Evolutionary conservation across 192 early-diverging fungal genomes (phyloP), one percentile per base, ranked within the genome.

Genomic region (Podila epicladia): DNA sequence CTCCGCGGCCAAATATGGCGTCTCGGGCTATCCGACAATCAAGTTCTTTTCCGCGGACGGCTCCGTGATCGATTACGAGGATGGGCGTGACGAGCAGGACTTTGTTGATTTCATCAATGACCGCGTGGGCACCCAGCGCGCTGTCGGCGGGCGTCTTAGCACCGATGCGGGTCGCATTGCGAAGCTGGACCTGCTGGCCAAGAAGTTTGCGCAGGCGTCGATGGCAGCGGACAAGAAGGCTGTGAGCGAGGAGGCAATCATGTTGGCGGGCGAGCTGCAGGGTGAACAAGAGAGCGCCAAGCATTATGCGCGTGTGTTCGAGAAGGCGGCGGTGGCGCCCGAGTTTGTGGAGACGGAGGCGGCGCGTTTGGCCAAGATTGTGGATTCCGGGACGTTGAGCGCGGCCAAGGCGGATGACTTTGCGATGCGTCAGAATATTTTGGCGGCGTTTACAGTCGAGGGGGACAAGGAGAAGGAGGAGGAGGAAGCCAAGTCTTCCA

Each of bases 261-360:
- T 32, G 2, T 65, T 76, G 55, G 87, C 88, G 28, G 83, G 85
- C 64, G 78, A 83, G 50, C 45, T 57, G 13, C 26, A 65, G 51
- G 33, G 50, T 37, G 37, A 9, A 11, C 49, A 67, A 38, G 41
- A 37, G 37, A 63, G 62, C 74, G 92, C 95, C 29, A 74, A 85
- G 41, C 97, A 96, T 86, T 98, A 99, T 71, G 75, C 86, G 75
- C 96, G 96, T 82, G 89, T 94, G 49, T 95, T 98, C 91, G 90
- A 94, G 77, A 97, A 96, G 85, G 88, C 93, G 67, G 65, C 69
- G 57, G 85, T 86, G 31, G 86, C 89, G 13, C 87, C 85, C 1
- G 92, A 91, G 55, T 98, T 93, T 87, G 69, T 92, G 49, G 85
- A 64, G 32, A 94, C 88, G 62, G 96, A 99, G 84, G 85, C 88